These are phyloP conservation scores for Trypanosoma conorhini DNA, from an alignment of 208 protist genomes.

Conservation along the genomic window DNA sequence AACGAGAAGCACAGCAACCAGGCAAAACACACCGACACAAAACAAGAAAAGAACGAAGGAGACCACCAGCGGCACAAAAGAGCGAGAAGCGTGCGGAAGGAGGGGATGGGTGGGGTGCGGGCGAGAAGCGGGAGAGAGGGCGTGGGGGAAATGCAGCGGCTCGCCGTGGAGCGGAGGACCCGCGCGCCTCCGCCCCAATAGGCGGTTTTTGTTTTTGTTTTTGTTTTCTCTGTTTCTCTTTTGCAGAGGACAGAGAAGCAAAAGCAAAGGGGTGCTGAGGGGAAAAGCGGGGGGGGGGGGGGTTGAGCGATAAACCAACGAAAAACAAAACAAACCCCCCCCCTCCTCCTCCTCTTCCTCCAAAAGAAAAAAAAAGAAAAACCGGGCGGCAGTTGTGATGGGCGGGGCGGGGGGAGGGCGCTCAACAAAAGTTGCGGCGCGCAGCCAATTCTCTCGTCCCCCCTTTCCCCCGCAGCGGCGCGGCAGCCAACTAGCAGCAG, in stretches of 20 bases:
- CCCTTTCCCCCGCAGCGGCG: no score
- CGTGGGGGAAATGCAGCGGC: no score
- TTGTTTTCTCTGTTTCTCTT: no score
- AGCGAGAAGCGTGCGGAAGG: background rate
- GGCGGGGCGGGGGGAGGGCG: background rate
- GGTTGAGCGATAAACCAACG: background rate
- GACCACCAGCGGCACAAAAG: background rate
- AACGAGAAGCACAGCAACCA: no score
- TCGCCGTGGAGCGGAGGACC: background rate
- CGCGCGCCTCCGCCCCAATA: no score
- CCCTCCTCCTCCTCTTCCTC: no score
- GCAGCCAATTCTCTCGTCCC: no score
- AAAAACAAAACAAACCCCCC: background rate
- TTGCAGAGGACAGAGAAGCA: constrained; percentile 2
- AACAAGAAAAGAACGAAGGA: background rate
- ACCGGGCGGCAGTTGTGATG: no score
- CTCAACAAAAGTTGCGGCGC: no score
- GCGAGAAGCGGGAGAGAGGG: background rate
- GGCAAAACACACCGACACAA: background rate
- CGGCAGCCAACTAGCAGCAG: background rate
- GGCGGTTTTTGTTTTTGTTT: no score
- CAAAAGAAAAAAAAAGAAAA: no score
- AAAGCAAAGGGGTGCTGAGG: background rate
- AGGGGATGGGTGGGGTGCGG: background rate
- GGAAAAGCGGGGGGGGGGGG: background rate